Conservation (phyloP, 73 alveolate genomes). For the Paramecium tetraurelia region DNA sequence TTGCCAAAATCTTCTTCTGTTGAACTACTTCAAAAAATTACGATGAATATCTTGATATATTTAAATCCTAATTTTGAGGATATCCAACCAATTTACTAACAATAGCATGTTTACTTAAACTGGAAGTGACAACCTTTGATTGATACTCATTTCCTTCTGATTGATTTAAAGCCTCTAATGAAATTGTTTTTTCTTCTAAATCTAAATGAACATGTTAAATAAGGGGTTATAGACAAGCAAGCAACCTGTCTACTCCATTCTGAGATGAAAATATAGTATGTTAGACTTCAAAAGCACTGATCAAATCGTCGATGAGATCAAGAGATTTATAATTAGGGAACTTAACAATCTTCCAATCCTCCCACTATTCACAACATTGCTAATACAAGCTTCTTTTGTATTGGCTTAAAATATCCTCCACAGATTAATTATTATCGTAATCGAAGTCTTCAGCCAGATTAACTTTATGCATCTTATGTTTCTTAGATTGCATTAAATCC, state of each 20-base stretch:
- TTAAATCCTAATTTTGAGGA: neutral
- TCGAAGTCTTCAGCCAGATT: neutral
- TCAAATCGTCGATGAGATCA: neutral
- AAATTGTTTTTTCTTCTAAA: neutral
- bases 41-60: neutral
- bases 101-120: conserved; percentile 5
- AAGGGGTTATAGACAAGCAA: neutral
- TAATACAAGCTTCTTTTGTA: neutral
- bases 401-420: neutral
- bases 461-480: neutral
- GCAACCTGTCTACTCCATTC: conserved; percentile 25
- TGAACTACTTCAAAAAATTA: conserved; percentile 13
- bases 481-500: neutral
- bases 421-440: neutral
- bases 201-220: neutral
- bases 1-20: neutral
- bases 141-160: neutral
- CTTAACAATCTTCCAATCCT: neutral
- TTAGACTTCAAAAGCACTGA: conserved; percentile 36
- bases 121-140: neutral
- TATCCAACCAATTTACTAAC: neutral
- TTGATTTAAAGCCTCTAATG: neutral
- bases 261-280: conserved; percentile 42
- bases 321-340: neutral
- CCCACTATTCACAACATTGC: neutral